Evolutionary conservation across 805 yeast genomes (phyloP).

Genomic region (Blastobotrys attinorum): DNA sequence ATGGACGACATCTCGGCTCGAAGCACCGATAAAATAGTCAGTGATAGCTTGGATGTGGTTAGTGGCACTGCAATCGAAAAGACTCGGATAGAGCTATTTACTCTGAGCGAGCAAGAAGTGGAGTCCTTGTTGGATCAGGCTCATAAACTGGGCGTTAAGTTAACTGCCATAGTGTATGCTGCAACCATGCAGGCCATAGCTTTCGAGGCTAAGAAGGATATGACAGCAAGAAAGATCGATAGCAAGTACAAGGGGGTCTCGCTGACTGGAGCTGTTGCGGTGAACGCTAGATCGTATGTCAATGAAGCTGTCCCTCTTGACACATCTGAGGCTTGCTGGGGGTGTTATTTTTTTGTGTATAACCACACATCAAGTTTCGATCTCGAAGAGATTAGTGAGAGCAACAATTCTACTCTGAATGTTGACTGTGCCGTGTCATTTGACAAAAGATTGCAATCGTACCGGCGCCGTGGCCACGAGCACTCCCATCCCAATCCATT

Average conservation of each 20-base stretch:
- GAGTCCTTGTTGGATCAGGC: too few species aligned
- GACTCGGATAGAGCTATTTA: too few species aligned
- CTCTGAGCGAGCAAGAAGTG: too few species aligned
- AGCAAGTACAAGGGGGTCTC: neutral
- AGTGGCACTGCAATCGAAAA: too few species aligned
- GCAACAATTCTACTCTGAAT: too few species aligned
- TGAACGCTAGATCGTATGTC: constrained; percentile 1
- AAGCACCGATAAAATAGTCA: too few species aligned
- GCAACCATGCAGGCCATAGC: constrained; percentile 7
- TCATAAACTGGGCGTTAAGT: neutral
- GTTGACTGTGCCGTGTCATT: neutral
- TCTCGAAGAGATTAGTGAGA: too few species aligned
- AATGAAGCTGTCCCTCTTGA: neutral
- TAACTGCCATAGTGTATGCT: constrained; percentile 6
- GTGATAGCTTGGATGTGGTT: too few species aligned
- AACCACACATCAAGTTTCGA: neutral
- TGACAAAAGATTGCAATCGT: neutral
- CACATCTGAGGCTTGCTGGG: neutral
- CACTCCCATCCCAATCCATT: neutral
- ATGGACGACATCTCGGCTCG: too few species aligned
- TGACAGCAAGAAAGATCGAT: too few species aligned
- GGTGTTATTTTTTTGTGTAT: too few species aligned
- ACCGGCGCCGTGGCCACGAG: too few species aligned
- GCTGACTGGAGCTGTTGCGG: neutral
- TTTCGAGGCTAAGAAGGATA: neutral